Percentiles rank a stretch among this genome's conserved stretches.
Conservation (phyloP, 306 rosid genomes). For the Cucumis sativus region DNA sequence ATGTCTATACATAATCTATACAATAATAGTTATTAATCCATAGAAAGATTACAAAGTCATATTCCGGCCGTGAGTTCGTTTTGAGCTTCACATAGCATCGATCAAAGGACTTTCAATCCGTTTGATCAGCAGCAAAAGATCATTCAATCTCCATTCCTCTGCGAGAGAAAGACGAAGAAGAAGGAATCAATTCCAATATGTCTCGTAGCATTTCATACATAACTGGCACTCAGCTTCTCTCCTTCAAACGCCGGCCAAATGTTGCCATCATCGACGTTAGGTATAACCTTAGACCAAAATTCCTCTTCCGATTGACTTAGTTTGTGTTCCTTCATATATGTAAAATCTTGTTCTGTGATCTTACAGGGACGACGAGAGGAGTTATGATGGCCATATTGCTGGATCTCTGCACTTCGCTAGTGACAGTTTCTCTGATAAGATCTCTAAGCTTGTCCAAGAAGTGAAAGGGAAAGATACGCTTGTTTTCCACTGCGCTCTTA, state of each 20-base stretch:
- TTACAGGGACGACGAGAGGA: conserved; percentile 14
- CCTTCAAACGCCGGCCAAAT: conserved; percentile 9
- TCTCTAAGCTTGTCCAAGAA: conserved; percentile 10
- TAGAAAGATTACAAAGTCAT: neutral
- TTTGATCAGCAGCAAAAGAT: neutral
- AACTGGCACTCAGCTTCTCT: conserved; percentile 6
- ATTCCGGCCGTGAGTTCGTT: neutral
- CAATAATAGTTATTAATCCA: neutral
- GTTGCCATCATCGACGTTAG: conserved; percentile 13
- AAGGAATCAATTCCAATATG: conserved; percentile 7
- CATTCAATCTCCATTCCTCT: neutral
- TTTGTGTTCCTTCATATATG: neutral
- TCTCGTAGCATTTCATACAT: conserved; percentile 17
- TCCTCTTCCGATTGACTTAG: neutral
- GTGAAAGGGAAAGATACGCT: conserved; percentile 75
- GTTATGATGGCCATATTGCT: conserved; percentile 13
- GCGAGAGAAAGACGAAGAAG: neutral
- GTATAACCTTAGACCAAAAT: neutral
- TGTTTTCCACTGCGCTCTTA: conserved; percentile 62
- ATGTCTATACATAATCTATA: too few relatives aligned
- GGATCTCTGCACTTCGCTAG: conserved; percentile 16
- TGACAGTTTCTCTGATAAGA: conserved; percentile 6
- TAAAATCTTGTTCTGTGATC: neutral
- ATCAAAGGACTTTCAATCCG: neutral
- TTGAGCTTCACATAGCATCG: neutral